Evolutionary conservation across 169 alveolate genomes (phyloP).

Genomic region (Cryptosporidium sp.): DNA sequence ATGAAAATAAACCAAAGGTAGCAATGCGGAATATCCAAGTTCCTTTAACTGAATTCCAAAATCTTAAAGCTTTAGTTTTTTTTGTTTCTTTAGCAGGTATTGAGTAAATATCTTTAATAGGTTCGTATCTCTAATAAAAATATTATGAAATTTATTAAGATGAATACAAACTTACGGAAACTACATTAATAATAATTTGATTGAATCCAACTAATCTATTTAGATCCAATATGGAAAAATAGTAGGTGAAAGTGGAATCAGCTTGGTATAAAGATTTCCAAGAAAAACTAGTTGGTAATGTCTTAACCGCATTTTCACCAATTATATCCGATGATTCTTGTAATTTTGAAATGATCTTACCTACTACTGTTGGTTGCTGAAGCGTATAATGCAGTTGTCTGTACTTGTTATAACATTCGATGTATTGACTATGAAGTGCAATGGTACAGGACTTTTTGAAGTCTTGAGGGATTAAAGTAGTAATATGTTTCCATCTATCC

Average conservation of each 20-base stretch:
- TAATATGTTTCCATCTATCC: conserved; percentile 21
- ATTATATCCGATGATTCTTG: conserved; percentile 55
- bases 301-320: conserved; percentile 58
- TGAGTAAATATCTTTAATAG: conserved; percentile 48
- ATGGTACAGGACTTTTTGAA: conserved; percentile 53
- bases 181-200: conserved; percentile 46
- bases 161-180: conserved; percentile 25
- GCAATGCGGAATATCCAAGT: conserved; percentile 51
- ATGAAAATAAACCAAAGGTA: conserved; percentile 66
- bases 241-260: conserved; percentile 58
- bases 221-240: conserved; percentile 56
- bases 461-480: conserved; percentile 24
- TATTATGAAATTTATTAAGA: not conserved
- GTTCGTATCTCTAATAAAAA: conserved; percentile 52
- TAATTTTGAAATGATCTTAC: conserved; percentile 14
- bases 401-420: conserved; percentile 54
- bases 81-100: conserved; percentile 60
- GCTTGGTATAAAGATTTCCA: conserved; percentile 74
- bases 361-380: conserved; percentile 65
- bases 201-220: conserved; percentile 46
- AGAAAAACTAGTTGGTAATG: conserved; percentile 25
- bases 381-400: conserved; percentile 64
- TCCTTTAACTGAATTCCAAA: conserved; percentile 70
- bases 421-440: conserved; percentile 61
- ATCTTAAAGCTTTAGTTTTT: conserved; percentile 48